phyloP scores from a whole-genome alignment of 306 rosid genomes.

The Trifolium dubium region DNA sequence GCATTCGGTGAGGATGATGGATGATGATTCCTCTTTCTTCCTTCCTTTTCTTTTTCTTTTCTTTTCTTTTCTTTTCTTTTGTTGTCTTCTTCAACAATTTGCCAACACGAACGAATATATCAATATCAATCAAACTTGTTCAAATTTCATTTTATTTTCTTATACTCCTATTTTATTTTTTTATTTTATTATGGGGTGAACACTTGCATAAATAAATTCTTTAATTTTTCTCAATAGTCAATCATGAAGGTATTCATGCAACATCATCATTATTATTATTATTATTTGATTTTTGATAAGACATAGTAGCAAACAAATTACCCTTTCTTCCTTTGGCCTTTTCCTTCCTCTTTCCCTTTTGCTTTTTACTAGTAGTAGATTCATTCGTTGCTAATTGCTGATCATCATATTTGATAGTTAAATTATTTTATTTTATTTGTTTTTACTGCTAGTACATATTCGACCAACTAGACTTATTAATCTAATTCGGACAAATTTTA shows the following conservation, averaged over 20 bases:
- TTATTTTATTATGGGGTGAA: neutral
- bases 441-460: too few relatives aligned
- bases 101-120: conserved; percentile 19
- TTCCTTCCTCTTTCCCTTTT: neutral
- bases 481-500: too few relatives aligned
- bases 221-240: conserved; percentile 24
- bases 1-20: conserved; percentile 27
- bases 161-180: neutral
- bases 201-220: neutral
- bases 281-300: neutral
- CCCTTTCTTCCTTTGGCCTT: neutral
- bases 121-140: neutral
- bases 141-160: neutral
- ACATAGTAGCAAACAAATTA: neutral
- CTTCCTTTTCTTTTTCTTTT: too few relatives aligned
- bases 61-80: too few relatives aligned
- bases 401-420: neutral
- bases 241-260: conserved; percentile 19
- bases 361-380: neutral
- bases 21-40: too few relatives aligned
- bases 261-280: conserved; percentile 10
- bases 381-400: neutral
- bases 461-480: too few relatives aligned
- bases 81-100: conserved; percentile 5
- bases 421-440: too few relatives aligned